Base-by-base conservation (phyloP, 176 grass and related monocot genomes). In the Musa acuminata region DNA sequence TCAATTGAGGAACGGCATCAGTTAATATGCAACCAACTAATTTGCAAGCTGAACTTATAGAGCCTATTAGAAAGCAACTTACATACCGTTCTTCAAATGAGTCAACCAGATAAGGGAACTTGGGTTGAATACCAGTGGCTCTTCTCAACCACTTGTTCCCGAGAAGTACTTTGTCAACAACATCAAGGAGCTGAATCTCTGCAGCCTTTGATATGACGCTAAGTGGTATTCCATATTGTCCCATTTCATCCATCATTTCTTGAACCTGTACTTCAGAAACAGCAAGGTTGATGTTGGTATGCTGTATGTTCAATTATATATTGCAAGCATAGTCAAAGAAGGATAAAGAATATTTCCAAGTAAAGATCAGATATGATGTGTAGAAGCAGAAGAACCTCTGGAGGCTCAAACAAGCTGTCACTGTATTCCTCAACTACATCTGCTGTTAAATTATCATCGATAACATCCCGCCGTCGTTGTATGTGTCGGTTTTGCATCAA, bases 61-160 rank as follows among this genome's bases (percentile, higher is more conserved):
- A 43, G 35, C 35, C 4, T 22, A 60, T 16, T 16, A 66, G 53
- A 67, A 72, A 19, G 52, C 11, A 64, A 52, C 14, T 64, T 48
- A 54, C 35, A 53, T 64, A 93, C 88, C 90, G 93, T 82, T 98
- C 90, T 91, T 98, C 94, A 90, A 98, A 98, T 82, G 90, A 91
- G 52, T 98, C 94, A 49, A 98, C 94, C 55, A 93, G 48, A 72
- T 93, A 98, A 62, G 88, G 94, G 68, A 98, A 91, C 71, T 79
- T 89, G 49, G 90, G 94, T 76, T 98, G 90, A 82, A 97, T 88
- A 12, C 89, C 87, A 43, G 81, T 84, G 71, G 93, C 90, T 88
- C 88, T 97, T 86, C 93, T 87, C 76, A 97, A 82, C 90, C 89
- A 97, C 83, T 92, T 97, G 69, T 97, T 97, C 77, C 93, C 89